phyloP scores from a whole-genome alignment of 371 early-diverging fungal species.

The Rhizopus arrhizus region DNA sequence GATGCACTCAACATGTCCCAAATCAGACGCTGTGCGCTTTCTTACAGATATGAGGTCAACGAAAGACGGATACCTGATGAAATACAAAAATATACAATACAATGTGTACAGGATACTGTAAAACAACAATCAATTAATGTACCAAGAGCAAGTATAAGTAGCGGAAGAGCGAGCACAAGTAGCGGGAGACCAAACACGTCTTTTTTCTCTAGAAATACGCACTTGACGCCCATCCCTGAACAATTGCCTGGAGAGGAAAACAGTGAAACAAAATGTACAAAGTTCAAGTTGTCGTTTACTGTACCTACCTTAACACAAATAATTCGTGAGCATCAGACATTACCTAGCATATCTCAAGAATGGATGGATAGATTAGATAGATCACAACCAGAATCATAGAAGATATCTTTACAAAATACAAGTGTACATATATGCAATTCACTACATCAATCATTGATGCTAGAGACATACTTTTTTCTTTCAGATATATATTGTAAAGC shows the following conservation, averaged over 20 bases:
- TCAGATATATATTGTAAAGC: not conserved
- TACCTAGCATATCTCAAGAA: conserved; percentile 44
- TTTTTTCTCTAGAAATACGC: not conserved
- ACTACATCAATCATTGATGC: too few relatives aligned
- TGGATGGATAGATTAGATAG: conserved; percentile 47
- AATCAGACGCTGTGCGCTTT: conserved; percentile 70
- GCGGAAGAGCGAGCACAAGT: too few relatives aligned
- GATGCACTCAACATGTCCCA: conserved; percentile 71
- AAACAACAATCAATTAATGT: conserved; percentile 9
- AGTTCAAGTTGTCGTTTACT: conserved; percentile 58
- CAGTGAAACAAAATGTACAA: conserved; percentile 53
- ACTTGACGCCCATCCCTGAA: conserved; percentile 14
- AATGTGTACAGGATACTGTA: conserved; percentile 65
- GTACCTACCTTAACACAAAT: conserved; percentile 52
- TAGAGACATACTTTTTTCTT: not conserved
- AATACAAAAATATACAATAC: conserved; percentile 68
- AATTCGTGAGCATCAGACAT: conserved; percentile 18
- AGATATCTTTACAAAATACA: not conserved
- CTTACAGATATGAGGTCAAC: conserved; percentile 85
- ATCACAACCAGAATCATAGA: conserved; percentile 5
- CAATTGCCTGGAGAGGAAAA: conserved; percentile 36
- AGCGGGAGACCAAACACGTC: conserved; percentile 35
- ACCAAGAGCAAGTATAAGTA: conserved; percentile 13
- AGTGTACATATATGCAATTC: too few relatives aligned
- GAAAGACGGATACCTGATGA: conserved; percentile 74